Conservation (phyloP, 164 flowering plant species). For the Aristolochia contorta region DNA sequence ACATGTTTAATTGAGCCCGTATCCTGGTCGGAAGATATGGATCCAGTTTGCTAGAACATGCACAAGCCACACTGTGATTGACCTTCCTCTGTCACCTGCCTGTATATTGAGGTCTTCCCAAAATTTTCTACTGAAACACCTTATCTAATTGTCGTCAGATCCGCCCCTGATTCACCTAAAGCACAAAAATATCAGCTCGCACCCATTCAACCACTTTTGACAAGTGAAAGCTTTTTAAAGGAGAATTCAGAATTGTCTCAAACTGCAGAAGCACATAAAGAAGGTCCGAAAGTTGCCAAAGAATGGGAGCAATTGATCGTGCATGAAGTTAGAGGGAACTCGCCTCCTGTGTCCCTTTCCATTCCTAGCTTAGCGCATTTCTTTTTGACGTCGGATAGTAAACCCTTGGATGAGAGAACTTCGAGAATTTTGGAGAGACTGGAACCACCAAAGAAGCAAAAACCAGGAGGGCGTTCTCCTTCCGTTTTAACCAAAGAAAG, state of each 20-base stretch:
- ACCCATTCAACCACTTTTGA: conserved; percentile 10
- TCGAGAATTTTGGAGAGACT: conserved; percentile 82
- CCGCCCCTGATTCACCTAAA: conserved; percentile 10
- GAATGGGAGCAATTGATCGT: conserved; percentile 82
- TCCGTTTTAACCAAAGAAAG: conserved; percentile 6
- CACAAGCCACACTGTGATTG: too few species aligned
- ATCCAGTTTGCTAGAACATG: too few species aligned
- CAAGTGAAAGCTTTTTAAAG: conserved; percentile 1
- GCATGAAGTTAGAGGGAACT: conserved; percentile 27
- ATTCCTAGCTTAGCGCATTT: conserved; percentile 21
- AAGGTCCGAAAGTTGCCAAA: conserved; percentile 26
- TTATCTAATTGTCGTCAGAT: background rate
- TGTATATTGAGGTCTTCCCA: background rate
- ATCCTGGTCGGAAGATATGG: background rate
- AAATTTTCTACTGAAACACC: background rate
- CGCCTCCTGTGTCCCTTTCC: conserved; percentile 28
- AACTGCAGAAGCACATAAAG: conserved; percentile 6
- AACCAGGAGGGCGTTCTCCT: conserved; percentile 25
- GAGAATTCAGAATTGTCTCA: too few species aligned
- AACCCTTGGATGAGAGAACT: conserved; percentile 52
- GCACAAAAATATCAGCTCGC: conserved; percentile 13
- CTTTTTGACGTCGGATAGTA: conserved; percentile 22
- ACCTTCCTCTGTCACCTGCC: too few species aligned
- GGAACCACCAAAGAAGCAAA: conserved; percentile 56
- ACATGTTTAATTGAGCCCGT: background rate